Evolutionary conservation across 495 filamentous ascomycete species (phyloP), one percentile per base, ranked within the genome.

Genomic region (Neurospora sp.): DNA sequence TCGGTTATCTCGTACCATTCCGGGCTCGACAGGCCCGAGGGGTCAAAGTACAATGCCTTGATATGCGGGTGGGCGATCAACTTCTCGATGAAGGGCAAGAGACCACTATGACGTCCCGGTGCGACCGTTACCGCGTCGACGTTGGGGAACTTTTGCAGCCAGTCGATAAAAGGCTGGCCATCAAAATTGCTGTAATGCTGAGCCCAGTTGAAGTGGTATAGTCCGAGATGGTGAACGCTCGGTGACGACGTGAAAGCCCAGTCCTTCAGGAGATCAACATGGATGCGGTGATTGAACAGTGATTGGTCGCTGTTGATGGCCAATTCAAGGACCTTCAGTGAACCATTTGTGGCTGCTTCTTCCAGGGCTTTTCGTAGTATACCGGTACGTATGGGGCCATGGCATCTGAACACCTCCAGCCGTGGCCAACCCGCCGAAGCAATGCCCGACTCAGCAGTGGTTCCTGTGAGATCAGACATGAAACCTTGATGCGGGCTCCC

Each of bases 151-250:
- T 11, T 39, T 2, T 72, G 48, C 39, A 81, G 59, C 73, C 74
- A 80, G 38, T 75, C 73, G 16, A 79, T 18, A 31, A 81, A 76
- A 20, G 78, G 78, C 20, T 74, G 41, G 44, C 77, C 78, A 73
- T 75, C 69, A 54, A 80, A 79, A 7, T 7, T n/a, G 8, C 8
- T 23, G 23, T 66, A 66, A 72, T 70, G 39, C 39, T 18, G 20
- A 39, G 14, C 31, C 70, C 71, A 80, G 72, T 81, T 80, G 72
- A 81, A 80, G 71, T 74, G 38, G 76, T 70, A 54, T 11, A 81
- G 72, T 2, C 78, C 79, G 5, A 81, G 70, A 12, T 74, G 76
- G 70, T 71, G 71, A 11, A 81, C 35, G 71, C 37, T 73, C 0
- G 74, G 71, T 1, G 74, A 73, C 31, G 14, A 3, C 18, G 75